phyloP scores from a whole-genome alignment of 805 yeast genomes.

The Aciculoconidium aculeatum region DNA sequence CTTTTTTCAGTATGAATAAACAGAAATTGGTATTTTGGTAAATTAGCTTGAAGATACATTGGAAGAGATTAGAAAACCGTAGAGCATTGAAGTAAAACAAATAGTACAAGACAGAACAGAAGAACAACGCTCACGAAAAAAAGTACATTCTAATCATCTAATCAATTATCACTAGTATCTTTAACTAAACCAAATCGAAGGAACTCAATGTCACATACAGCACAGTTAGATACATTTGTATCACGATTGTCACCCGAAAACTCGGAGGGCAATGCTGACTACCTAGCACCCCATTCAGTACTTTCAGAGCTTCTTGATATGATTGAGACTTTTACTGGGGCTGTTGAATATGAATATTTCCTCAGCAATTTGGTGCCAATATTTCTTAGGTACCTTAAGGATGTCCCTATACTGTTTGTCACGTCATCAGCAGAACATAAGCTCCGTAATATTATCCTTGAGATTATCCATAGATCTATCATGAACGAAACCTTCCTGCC shows the following conservation, averaged over 20 bases:
- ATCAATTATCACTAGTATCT: too few relatives aligned
- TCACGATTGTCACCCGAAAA: conserved; percentile 55
- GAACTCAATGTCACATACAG: conserved; percentile 45
- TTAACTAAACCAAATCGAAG: too few relatives aligned
- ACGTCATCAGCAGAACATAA: conserved; percentile 68
- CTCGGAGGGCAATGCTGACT: conserved; percentile 51
- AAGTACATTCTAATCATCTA: too few relatives aligned
- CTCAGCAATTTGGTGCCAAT: conserved; percentile 65
- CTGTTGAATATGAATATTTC: conserved; percentile 77
- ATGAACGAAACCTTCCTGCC: conserved; percentile 78
- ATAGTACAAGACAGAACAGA: too few relatives aligned
- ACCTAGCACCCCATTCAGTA: conserved; percentile 56
- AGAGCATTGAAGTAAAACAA: too few relatives aligned
- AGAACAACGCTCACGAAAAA: too few relatives aligned
- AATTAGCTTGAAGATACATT: neutral
- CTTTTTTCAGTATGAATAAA: conserved; percentile 10
- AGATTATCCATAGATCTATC: conserved; percentile 73
- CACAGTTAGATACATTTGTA: conserved; percentile 65
- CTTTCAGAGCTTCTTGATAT: conserved; percentile 82
- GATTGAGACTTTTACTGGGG: conserved; percentile 75
- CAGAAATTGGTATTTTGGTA: neutral
- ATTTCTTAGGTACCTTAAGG: conserved; percentile 54
- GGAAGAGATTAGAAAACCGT: too few relatives aligned
- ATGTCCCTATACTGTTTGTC: conserved; percentile 67
- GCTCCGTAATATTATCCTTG: conserved; percentile 69